These are phyloP conservation scores for Thelonectria discophora DNA, from an alignment of 2,329 filamentous ascomycete genomes.

Conservation along the genomic window DNA sequence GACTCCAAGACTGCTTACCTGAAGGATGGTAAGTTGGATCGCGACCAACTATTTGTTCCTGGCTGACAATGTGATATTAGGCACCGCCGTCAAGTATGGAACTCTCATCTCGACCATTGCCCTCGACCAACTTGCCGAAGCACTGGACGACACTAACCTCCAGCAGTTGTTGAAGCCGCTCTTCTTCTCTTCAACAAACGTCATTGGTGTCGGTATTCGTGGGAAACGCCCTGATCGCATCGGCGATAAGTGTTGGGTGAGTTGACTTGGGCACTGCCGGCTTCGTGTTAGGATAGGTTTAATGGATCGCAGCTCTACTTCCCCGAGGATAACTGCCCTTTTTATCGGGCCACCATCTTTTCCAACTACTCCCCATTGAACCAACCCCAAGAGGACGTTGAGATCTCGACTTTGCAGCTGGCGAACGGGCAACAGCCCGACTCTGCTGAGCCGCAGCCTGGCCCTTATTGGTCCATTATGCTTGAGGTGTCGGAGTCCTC, in stretches of 20 bases:
- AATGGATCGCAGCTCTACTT: conserved; percentile 79
- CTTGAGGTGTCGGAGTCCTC: conserved; percentile 95
- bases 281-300: not conserved
- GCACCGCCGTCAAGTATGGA: conserved; percentile 88
- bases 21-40: conserved; percentile 13
- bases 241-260: conserved; percentile 98
- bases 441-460: conserved; percentile 77
- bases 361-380: conserved; percentile 99
- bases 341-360: conserved; percentile 99
- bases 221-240: conserved; percentile 93
- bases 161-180: conserved; percentile 85
- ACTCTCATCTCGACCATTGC: conserved; percentile 97
- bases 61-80: conserved; percentile 62
- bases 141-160: conserved; percentile 87
- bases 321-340: conserved; percentile 97
- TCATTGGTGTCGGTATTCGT: conserved; percentile 94
- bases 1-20: conserved; percentile 79
- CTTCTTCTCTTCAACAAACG: conserved; percentile 96
- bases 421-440: conserved; percentile 84
- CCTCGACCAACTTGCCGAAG: conserved; percentile 85
- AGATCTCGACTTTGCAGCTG: conserved; percentile 85
- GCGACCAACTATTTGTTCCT: conserved; percentile 50
- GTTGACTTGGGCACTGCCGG: conserved; percentile 36
- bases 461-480: conserved; percentile 99
- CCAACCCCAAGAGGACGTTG: conserved; percentile 83